Percentiles rank a stretch among this genome's conserved stretches.
phyloP scores from a whole-genome alignment of 2,329 filamentous ascomycete genomes.

The Decorospora gaudefroyi region DNA sequence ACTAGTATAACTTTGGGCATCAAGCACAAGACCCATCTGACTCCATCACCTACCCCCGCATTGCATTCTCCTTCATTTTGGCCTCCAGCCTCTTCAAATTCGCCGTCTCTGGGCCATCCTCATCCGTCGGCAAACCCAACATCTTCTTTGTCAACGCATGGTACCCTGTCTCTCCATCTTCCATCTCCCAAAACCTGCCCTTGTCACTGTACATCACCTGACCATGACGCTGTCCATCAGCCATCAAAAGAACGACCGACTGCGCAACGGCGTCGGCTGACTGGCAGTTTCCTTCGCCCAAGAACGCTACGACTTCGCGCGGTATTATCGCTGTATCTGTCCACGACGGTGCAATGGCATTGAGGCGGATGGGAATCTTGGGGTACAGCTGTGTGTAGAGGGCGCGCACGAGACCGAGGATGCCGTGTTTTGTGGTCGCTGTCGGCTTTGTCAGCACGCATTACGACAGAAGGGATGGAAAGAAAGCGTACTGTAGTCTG shows the following conservation, averaged over 20 bases:
- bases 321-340: conserved; percentile 37
- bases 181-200: conserved; percentile 35
- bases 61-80: background rate
- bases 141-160: conserved; percentile 24
- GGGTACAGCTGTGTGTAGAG: conserved; percentile 29
- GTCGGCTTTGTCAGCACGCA: conserved; percentile 8
- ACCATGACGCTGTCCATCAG: conserved; percentile 30
- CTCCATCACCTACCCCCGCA: too few relatives aligned
- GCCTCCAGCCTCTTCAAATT: background rate
- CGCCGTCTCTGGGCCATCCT: conserved; percentile 9
- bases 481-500: conserved; percentile 38
- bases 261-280: conserved; percentile 33
- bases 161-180: conserved; percentile 33
- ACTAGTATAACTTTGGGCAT: too few relatives aligned
- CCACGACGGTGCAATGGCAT: conserved; percentile 42
- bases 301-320: conserved; percentile 9
- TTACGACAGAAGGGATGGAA: background rate
- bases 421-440: conserved; percentile 41
- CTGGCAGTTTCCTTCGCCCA: conserved; percentile 29
- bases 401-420: conserved; percentile 39
- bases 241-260: conserved; percentile 35
- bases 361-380: conserved; percentile 38
- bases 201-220: conserved; percentile 34
- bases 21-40: too few relatives aligned
- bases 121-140: conserved; percentile 15